These are phyloP conservation scores for Talaromyces funiculosus DNA, from an alignment of 2,329 filamentous ascomycete genomes.

Conservation along the genomic window DNA sequence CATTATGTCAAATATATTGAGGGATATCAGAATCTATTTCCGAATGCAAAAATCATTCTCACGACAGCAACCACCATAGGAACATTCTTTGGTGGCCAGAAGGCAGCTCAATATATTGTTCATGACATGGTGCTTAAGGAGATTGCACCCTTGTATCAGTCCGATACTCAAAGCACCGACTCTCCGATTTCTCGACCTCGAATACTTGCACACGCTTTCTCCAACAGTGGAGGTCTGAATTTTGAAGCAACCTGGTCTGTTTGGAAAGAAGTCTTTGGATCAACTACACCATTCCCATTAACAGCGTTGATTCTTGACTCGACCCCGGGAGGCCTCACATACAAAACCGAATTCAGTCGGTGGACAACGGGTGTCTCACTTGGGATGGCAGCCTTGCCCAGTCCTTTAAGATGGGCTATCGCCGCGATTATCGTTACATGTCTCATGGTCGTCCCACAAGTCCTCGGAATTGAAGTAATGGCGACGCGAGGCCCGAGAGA, in stretches of 20 bases:
- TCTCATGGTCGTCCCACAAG: conserved; percentile 3
- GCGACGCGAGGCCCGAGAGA: conserved; percentile 3
- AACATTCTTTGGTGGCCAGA: conserved; percentile 8
- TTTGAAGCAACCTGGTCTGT: not conserved
- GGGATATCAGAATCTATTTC: conserved; percentile 5
- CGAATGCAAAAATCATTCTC: conserved; percentile 6
- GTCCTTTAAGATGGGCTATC: not conserved
- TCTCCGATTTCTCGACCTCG: not conserved
- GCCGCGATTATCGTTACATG: conserved; percentile 1
- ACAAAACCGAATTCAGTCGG: conserved; percentile 2
- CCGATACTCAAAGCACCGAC: not conserved
- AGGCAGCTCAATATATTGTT: not conserved
- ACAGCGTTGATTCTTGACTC: conserved; percentile 4
- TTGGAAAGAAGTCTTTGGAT: not conserved
- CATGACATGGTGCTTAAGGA: conserved; percentile 4
- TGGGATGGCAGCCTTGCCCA: not conserved
- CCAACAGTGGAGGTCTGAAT: conserved; percentile 3
- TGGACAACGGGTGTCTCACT: conserved; percentile 7
- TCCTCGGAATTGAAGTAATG: conserved; percentile 4
- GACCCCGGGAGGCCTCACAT: not conserved
- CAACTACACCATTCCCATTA: not conserved
- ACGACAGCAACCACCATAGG: conserved; percentile 1
- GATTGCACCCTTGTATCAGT: not conserved
- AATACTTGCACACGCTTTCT: conserved; percentile 9
- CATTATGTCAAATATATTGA: conserved; percentile 8